A percentile compares a stretch with the other conserved stretches of the same genome.
Evolutionary conservation across 164 flowering plant species (phyloP).

Genomic region (Paratinospora sagittata): DNA sequence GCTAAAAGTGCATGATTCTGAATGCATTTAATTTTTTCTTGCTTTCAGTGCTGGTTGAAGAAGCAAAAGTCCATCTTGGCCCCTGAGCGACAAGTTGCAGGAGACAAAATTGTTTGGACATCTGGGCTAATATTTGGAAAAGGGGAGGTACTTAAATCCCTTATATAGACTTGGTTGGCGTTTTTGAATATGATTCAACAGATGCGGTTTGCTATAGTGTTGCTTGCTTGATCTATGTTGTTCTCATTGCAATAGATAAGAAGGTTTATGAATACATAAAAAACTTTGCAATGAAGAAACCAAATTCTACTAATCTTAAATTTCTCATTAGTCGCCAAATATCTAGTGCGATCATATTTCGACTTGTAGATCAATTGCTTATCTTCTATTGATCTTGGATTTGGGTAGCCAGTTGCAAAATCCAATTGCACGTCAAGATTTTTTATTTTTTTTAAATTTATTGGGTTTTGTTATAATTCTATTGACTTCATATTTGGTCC

Average conservation of each 20-base stretch:
- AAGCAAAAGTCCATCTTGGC: slow-evolving; percentile 71
- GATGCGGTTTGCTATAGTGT: background rate
- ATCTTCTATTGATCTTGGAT: background rate
- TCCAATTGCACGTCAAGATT: too few species aligned
- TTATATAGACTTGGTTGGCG: background rate
- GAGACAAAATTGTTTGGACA: slow-evolving; percentile 64
- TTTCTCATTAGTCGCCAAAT: too few species aligned
- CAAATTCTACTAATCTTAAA: too few species aligned
- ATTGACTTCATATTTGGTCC: too few species aligned
- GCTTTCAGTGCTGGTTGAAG: slow-evolving; percentile 91
- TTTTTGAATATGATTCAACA: background rate
- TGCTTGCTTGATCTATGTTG: background rate
- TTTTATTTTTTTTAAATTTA: too few species aligned
- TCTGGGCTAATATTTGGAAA: slow-evolving; percentile 83
- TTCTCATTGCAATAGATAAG: too few species aligned
- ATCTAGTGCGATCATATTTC: background rate
- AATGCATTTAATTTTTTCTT: background rate
- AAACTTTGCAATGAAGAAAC: too few species aligned
- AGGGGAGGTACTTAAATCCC: slow-evolving; percentile 57
- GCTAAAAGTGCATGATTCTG: too few species aligned
- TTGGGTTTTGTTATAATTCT: background rate
- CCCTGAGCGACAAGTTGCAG: slow-evolving; percentile 61
- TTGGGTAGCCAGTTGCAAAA: background rate
- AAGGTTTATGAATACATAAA: too few species aligned
- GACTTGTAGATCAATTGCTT: background rate